Percentiles rank a stretch among this genome's conserved stretches.
Evolutionary conservation across 2,329 filamentous ascomycete species (phyloP).

Genomic region (Beauveria rudraprayagi): DNA sequence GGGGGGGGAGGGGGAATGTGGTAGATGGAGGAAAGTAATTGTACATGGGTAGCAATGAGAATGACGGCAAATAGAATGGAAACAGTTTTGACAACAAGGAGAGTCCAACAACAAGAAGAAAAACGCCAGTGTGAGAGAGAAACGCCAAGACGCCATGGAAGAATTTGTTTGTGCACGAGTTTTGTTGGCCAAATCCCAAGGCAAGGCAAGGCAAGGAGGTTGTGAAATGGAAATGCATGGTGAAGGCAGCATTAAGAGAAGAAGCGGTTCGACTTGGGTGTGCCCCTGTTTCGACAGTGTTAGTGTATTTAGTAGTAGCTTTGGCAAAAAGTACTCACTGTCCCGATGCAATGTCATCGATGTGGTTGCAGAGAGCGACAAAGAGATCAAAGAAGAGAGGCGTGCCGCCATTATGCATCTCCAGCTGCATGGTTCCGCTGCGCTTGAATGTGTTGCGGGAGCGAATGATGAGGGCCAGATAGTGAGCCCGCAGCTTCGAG

Average conservation of each 20-base stretch:
- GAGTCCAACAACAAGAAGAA: neutral
- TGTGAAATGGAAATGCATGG: neutral
- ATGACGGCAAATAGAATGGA: neutral
- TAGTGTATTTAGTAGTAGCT: neutral
- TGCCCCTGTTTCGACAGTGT: constrained; percentile 22
- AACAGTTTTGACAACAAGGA: neutral
- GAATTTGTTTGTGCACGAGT: neutral
- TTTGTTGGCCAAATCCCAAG: constrained; percentile 1
- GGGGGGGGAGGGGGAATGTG: neutral
- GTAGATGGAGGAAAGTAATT: constrained; percentile 22
- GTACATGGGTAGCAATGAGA: constrained; percentile 23
- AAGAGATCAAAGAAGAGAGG: constrained; percentile 89
- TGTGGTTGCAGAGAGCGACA: constrained; percentile 85
- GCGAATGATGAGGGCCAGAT: constrained; percentile 85
- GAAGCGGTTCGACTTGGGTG: constrained; percentile 40
- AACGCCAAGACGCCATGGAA: constrained; percentile 11
- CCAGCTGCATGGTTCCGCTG: constrained; percentile 89
- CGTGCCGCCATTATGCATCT: constrained; percentile 80
- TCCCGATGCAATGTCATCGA: constrained; percentile 57
- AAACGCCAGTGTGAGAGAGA: neutral
- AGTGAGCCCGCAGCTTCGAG: constrained; percentile 85
- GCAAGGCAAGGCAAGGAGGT: neutral
- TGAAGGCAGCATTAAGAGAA: constrained; percentile 18
- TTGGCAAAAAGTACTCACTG: constrained; percentile 35
- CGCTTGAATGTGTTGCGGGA: constrained; percentile 83